Base-by-base conservation (phyloP, 1,284 basidiomycete species). In the Rhodotorula sp. region DNA sequence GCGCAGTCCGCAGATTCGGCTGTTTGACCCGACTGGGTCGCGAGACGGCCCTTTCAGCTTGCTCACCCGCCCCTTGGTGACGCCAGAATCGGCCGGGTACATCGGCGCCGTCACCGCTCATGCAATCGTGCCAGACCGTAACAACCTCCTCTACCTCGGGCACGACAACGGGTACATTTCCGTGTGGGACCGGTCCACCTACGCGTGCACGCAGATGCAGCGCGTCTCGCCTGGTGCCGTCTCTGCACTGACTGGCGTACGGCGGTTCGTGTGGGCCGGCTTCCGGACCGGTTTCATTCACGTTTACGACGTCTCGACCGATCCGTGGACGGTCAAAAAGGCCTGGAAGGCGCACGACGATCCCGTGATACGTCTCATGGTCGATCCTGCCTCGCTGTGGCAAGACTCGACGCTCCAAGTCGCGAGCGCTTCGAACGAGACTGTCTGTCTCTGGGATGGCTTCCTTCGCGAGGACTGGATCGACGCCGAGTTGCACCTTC, bases 151-250 rank as follows among this genome's bases (percentile, higher is more conserved):
- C 45, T 98, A 89, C 78, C 84, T 99, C n/a, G 93, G 91, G 0
- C 95, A 99, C 78, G 95, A 98, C 80, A 93, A 91, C 57, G 97
- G 95, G 0, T 90, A 85, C 77, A 84, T 97, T 71, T 89, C 88
- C 1, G 83, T 93, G 16, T 98, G 94, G 93, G 79, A 79, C 48
- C 74, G 76, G 5, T 67, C 71, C 18, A 78, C 80, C 6, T 74
- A 80, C 65, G 65, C 67, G 3, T 92, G 89, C 77, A 76, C 86
- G 15, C 87, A 59, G 8, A 71, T 77, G 0, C 70, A 92, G 77
- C 92, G 91, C 80, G 86, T 95, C 49, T 87, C 88, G 3, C 83
- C 85, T n/a, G 91, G 88, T 52, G 90, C 92, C 80, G 86, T 95
- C 56, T 81, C 93, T 18, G 86, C 88, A 58, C 80, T 95, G 63